Evolutionary conservation across 2,329 filamentous ascomycete genomes (phyloP), one percentile per base, ranked within the genome.

Genomic region (Fusarium temperatum): DNA sequence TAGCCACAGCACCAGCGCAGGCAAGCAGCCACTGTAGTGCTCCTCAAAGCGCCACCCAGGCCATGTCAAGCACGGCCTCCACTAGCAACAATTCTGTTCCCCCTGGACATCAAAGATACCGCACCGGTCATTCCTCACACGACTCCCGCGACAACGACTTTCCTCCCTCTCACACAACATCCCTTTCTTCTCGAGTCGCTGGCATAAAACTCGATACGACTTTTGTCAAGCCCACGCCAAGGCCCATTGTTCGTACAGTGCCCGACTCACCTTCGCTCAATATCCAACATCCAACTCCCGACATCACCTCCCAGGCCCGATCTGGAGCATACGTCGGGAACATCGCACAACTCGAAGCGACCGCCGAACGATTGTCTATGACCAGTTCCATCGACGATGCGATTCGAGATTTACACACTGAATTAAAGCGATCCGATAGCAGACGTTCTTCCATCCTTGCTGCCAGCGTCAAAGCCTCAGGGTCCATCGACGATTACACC

Each of bases 371-470:
- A 73, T 86, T 95, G 81, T 93, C 92, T 75, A 89, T 89, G 84
- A 91, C 90, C 64, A 93, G 91, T 71, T 94, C 93, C 70, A 93
- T 95, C 78, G 92, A 93, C 77, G 90, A 93, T 84, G 92, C 93
- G 75, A 95, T 95, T 77, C 89, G 92, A 67, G 90, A 92, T 78
- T 86, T 94, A 74, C 91, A 94, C 81, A 86, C 90, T 69, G 91
- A 93, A 81, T 85, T 93, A 79, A 94, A 93, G 82, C 88, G 90
- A 74, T 89, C 86, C 78, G 92, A 93, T 79, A 93, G 90, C 79
- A 87, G 89, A 70, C 87, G 88, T 66, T 92, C 91, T 6, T 92
- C 90, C 14, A 84, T 91, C 56, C 85, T 89, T 50, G 89, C 88
- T 26, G 84, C 86, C 51, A 86, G 84, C 62, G 51, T 78, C 60